Conservation (phyloP, 345 rosid genomes). For the Aethionema arabicum region DNA sequence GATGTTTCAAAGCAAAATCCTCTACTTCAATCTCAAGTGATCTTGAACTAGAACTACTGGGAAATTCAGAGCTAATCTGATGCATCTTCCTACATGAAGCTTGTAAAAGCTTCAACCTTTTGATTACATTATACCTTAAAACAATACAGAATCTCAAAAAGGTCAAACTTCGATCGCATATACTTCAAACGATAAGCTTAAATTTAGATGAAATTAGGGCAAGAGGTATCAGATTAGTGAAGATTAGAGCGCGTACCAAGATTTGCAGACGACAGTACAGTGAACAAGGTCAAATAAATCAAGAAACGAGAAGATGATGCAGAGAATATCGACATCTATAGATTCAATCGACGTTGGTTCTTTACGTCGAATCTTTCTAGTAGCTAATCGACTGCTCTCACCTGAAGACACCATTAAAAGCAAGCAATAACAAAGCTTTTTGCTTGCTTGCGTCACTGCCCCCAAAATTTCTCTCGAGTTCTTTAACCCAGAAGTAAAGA, state of each 20-base stretch:
- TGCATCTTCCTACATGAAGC: slow-evolving; percentile 48
- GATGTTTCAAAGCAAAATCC: slow-evolving; percentile 66
- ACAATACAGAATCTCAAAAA: slow-evolving; percentile 4
- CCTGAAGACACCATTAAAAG: no score
- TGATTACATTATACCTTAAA: slow-evolving; percentile 55
- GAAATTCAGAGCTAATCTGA: slow-evolving; percentile 19
- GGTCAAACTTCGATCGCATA: neutral
- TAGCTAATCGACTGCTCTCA: no score
- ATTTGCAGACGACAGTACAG: slow-evolving; percentile 74
- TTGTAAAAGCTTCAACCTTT: slow-evolving; percentile 56
- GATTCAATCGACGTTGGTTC: slow-evolving; percentile 41
- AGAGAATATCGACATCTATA: slow-evolving; percentile 58
- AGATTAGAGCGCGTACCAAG: slow-evolving; percentile 48
- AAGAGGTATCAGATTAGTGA: neutral
- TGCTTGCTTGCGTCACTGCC: no score
- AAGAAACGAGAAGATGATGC: slow-evolving; percentile 70
- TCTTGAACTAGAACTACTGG: slow-evolving; percentile 25
- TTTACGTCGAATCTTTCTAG: slow-evolving; percentile 43
- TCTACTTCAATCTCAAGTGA: slow-evolving; percentile 44
- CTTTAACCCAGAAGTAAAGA: no score
- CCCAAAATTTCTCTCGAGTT: no score
- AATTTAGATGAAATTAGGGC: neutral
- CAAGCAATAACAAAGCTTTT: no score
- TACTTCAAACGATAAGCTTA: neutral
- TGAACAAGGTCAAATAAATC: slow-evolving; percentile 73